Evolutionary conservation across 139 green algal species (phyloP).

Genomic region (Tetradesmus obliquus): DNA sequence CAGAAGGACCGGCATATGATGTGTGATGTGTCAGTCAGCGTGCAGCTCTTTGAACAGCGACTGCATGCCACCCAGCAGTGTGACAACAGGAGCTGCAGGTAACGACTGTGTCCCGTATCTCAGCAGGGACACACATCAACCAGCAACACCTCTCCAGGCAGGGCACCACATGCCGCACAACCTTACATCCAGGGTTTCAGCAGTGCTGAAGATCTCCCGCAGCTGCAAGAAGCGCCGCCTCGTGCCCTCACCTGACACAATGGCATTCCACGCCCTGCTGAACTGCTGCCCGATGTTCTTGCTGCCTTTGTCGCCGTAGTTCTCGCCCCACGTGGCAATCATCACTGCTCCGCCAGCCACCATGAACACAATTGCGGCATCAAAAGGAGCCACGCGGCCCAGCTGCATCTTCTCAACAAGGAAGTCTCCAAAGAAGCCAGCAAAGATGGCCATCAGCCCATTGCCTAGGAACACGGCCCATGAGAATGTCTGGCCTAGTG

Average conservation of each 20-base stretch:
- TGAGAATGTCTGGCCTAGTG: conserved; percentile 86
- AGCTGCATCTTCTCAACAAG: conserved; percentile 82
- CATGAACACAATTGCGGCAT: conserved; percentile 87
- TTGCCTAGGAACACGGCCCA: conserved; percentile 95
- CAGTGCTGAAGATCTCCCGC: neutral
- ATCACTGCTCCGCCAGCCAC: conserved; percentile 84
- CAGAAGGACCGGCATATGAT: conserved; percentile 78
- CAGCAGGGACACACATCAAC: no score
- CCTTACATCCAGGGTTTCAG: no score
- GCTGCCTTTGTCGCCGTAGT: conserved; percentile 79
- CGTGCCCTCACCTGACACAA: conserved; percentile 43
- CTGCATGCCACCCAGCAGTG: conserved; percentile 87
- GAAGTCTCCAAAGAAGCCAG: conserved; percentile 80
- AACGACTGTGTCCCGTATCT: neutral
- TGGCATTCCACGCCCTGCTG: conserved; percentile 64
- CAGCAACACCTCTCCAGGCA: no score
- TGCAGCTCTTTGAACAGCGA: conserved; percentile 89
- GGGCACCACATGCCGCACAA: no score
- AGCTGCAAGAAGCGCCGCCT: neutral
- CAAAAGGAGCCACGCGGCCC: conserved; percentile 94
- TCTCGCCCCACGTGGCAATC: conserved; percentile 88
- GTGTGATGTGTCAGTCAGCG: neutral
- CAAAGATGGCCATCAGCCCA: conserved; percentile 79
- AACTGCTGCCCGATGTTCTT: conserved; percentile 63
- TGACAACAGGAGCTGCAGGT: neutral